These are phyloP conservation scores for Ophiostoma montium DNA, from an alignment of 2,329 filamentous ascomycete genomes.

Conservation along the genomic window DNA sequence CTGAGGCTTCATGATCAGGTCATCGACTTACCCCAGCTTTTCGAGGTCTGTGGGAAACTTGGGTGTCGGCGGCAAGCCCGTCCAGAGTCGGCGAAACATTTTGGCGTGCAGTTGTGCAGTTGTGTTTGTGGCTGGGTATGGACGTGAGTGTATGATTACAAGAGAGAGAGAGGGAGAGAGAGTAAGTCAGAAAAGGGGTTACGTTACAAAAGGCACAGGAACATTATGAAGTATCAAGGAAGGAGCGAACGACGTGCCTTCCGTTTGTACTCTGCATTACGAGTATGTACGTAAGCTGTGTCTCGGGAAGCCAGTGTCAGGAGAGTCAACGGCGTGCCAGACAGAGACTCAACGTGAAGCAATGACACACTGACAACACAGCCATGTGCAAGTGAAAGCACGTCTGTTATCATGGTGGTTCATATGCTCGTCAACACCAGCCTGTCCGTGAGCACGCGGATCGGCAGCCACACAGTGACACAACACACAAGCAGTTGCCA, in stretches of 20 bases:
- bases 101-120: not conserved
- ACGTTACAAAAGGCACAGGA: not conserved
- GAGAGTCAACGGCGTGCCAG: too few relatives aligned
- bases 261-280: not conserved
- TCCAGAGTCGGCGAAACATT: constrained; percentile 68
- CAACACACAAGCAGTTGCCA: too few relatives aligned
- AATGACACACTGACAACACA: too few relatives aligned
- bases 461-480: too few relatives aligned
- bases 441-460: too few relatives aligned
- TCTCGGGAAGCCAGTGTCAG: too few relatives aligned
- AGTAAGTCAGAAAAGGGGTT: not conserved
- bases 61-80: constrained; percentile 53
- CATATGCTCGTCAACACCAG: too few relatives aligned
- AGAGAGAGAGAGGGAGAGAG: not conserved
- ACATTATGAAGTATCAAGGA: not conserved
- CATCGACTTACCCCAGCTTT: constrained; percentile 50
- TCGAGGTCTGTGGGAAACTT: constrained; percentile 50
- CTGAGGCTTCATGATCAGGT: not conserved
- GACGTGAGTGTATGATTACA: not conserved
- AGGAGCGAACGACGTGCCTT: not conserved
- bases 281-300: too few relatives aligned
- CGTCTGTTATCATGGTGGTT: too few relatives aligned
- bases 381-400: too few relatives aligned
- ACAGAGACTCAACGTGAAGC: too few relatives aligned
- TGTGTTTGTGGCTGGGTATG: not conserved